Evolutionary conservation across 805 yeast genomes (phyloP).

Genomic region (Lipomyces sp.): DNA sequence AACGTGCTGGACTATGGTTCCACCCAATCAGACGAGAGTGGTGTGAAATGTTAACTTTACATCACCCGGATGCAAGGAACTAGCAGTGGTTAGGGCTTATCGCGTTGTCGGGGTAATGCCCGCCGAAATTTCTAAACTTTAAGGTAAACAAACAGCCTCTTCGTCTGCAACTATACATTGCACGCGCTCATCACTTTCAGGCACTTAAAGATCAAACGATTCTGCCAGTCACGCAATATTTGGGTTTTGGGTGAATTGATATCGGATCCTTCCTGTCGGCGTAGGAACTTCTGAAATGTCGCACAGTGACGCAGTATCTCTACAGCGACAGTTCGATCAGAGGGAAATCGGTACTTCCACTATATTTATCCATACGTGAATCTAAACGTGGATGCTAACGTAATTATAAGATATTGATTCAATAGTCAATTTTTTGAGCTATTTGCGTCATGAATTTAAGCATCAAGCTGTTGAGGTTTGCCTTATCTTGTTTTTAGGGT

Average conservation of each 20-base stretch:
- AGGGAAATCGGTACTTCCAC: conserved; percentile 16
- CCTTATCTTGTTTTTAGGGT: background rate
- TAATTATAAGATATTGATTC: conserved; percentile 3
- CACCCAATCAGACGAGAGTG: background rate
- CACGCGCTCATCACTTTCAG: background rate
- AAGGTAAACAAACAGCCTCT: background rate
- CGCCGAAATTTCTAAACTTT: background rate
- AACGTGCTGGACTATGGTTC: background rate
- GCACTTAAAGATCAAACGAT: no score
- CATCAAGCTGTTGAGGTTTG: conserved; percentile 35
- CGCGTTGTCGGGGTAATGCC: background rate
- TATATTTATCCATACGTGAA: background rate
- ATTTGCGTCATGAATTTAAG: conserved; percentile 32
- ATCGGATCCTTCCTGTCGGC: background rate
- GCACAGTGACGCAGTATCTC: conserved; percentile 7
- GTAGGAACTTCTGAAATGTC: conserved; percentile 12
- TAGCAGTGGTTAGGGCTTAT: background rate
- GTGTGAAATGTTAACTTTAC: background rate
- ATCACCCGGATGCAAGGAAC: background rate
- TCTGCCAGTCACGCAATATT: background rate
- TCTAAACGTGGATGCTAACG: background rate
- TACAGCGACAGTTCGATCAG: conserved; percentile 18
- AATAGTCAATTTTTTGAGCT: conserved; percentile 10
- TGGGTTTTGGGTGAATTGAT: background rate
- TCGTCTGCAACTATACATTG: background rate